A percentile compares a stretch with the other conserved stretches of the same genome.
phyloP scores from a whole-genome alignment of 768 basidiomycete genomes.

The Termitomyces sp. region DNA sequence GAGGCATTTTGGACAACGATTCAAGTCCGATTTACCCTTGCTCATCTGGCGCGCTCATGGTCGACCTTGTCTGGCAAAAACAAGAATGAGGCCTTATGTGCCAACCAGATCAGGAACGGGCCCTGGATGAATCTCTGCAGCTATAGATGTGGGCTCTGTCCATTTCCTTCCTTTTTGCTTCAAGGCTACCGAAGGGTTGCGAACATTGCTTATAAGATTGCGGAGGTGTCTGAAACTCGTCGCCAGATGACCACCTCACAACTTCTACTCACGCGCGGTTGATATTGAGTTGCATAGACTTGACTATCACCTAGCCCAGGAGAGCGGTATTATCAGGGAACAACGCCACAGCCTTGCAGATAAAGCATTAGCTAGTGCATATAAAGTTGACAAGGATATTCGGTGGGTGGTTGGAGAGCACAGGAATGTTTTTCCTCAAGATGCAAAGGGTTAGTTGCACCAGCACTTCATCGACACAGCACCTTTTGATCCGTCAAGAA shows the following conservation, averaged over 20 bases:
- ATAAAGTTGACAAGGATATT: conserved; percentile 5
- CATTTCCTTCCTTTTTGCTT: conserved; percentile 35
- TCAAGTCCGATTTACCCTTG: conserved; percentile 46
- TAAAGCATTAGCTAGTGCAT: conserved; percentile 10
- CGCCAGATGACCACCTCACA: conserved; percentile 45
- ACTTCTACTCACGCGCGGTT: conserved; percentile 38
- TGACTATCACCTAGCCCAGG: conserved; percentile 30
- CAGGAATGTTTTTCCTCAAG: conserved; percentile 15
- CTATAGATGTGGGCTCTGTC: conserved; percentile 41
- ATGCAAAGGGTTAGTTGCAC: conserved; percentile 35
- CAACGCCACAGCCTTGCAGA: conserved; percentile 19
- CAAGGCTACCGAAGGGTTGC: conserved; percentile 42
- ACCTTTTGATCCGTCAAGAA: conserved; percentile 34
- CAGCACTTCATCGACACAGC: conserved; percentile 35
- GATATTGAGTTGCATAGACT: conserved; percentile 47
- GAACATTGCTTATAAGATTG: conserved; percentile 38
- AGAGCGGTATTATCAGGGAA: conserved; percentile 19
- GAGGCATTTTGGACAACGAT: conserved; percentile 57
- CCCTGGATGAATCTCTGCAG: conserved; percentile 23
- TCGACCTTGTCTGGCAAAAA: conserved; percentile 24
- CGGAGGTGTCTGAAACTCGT: conserved; percentile 42
- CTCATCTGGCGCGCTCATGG: conserved; percentile 37
- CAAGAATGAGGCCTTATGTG: too few relatives aligned
- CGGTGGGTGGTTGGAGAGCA: conserved; percentile 15
- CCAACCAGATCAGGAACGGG: too few relatives aligned